These are phyloP conservation scores for Macrophomina tecta DNA, from an alignment of 2,329 filamentous ascomycete genomes.

Conservation along the genomic window DNA sequence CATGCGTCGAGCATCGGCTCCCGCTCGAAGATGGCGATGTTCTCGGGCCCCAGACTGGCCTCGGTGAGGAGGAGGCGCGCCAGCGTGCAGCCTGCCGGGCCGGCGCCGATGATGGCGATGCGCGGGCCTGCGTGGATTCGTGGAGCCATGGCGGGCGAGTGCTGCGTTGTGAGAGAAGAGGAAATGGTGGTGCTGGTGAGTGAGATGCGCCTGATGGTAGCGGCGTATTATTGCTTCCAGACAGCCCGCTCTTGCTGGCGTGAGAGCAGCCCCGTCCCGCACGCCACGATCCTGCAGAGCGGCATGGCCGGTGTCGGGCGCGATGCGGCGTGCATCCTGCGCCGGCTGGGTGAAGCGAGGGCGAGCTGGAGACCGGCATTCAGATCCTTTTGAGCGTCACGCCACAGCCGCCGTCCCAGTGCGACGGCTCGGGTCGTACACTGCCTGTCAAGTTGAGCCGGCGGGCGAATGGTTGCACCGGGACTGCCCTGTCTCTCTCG, in stretches of 20 bases:
- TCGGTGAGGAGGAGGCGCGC: conserved; percentile 40
- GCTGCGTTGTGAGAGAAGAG: not conserved
- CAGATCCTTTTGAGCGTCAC: not conserved
- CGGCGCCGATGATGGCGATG: conserved; percentile 44
- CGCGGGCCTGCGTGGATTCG: not conserved
- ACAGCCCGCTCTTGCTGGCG: not conserved
- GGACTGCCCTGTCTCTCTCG: no score
- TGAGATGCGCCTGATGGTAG: not conserved
- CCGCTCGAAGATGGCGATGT: conserved; percentile 38
- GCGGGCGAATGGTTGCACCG: conserved; percentile 1
- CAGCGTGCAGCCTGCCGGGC: conserved; percentile 40
- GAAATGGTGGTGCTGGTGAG: not conserved
- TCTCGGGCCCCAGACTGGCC: conserved; percentile 21
- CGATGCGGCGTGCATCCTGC: not conserved
- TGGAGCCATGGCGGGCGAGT: not conserved
- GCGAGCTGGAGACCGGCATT: not conserved
- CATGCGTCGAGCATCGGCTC: conserved; percentile 39
- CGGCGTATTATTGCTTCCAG: not conserved
- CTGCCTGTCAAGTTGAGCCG: not conserved
- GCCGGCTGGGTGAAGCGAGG: not conserved
- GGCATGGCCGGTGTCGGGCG: not conserved
- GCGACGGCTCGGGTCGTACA: not conserved
- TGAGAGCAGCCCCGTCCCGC: not conserved
- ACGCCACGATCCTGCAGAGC: not conserved
- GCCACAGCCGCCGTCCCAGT: not conserved